Conservation (phyloP, 176 grass and related monocot species). For the Coix lacrymajobi region DNA sequence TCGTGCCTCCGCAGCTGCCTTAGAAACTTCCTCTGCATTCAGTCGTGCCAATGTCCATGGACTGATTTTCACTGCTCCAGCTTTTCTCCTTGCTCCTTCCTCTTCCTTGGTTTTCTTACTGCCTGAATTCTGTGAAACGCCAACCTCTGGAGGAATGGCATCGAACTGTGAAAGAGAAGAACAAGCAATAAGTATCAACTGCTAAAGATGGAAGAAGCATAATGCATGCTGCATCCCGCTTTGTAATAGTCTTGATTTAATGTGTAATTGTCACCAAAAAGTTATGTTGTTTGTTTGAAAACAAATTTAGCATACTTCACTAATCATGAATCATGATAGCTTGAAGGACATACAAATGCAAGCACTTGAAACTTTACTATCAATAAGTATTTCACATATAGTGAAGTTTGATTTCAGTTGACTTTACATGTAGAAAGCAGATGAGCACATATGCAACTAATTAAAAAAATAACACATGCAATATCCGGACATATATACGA, state of each 20-base stretch:
- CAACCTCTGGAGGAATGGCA: constrained; percentile 83
- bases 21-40: constrained; percentile 96
- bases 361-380: neutral
- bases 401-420: neutral
- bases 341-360: neutral
- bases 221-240: neutral
- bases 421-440: neutral
- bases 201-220: neutral
- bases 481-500: neutral
- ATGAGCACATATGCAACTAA: neutral
- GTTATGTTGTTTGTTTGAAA: neutral
- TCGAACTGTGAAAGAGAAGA: constrained; percentile 60
- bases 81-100: constrained; percentile 68
- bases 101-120: constrained; percentile 61
- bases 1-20: constrained; percentile 71
- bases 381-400: neutral
- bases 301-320: constrained; percentile 2
- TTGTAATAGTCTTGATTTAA: neutral
- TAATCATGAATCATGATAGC: neutral
- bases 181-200: neutral
- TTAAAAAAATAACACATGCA: neutral
- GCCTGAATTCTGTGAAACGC: constrained; percentile 50
- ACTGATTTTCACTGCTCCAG: constrained; percentile 74
- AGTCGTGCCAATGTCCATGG: constrained; percentile 95
- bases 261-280: neutral